phyloP scores from a whole-genome alignment of 106 monocot genomes.

The Agapanthus africanus region DNA sequence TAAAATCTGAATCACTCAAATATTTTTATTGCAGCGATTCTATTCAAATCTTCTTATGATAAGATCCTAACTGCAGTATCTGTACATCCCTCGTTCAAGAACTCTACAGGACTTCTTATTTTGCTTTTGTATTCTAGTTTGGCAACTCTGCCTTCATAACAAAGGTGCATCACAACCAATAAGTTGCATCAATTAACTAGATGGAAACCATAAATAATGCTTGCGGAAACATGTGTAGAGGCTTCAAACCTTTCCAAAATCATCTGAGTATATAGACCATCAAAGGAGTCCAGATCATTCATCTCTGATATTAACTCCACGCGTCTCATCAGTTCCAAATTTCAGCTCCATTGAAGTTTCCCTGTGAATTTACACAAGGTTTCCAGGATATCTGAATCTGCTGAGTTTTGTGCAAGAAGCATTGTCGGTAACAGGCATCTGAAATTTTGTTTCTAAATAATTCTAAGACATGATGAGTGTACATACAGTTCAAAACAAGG shows the following conservation, averaged over 20 bases:
- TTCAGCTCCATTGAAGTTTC: background rate
- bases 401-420: background rate
- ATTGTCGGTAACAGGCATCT: slow-evolving; percentile 7
- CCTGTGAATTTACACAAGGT: background rate
- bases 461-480: slow-evolving; percentile 2
- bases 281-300: background rate
- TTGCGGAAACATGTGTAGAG: background rate
- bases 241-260: background rate
- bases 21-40: background rate
- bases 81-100: background rate
- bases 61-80: background rate
- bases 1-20: background rate
- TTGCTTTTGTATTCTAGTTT: background rate
- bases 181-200: background rate
- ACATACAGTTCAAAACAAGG: background rate
- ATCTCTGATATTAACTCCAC: slow-evolving; percentile 1
- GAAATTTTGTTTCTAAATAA: slow-evolving; percentile 4
- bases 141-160: background rate
- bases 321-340: background rate
- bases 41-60: background rate
- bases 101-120: background rate
- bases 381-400: background rate
- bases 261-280: background rate
- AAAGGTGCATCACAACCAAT: background rate
- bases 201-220: background rate